Percentiles rank a stretch among this genome's conserved stretches.
phyloP scores from a whole-genome alignment of 148 eudicot species.

The Camellia granthamiana region DNA sequence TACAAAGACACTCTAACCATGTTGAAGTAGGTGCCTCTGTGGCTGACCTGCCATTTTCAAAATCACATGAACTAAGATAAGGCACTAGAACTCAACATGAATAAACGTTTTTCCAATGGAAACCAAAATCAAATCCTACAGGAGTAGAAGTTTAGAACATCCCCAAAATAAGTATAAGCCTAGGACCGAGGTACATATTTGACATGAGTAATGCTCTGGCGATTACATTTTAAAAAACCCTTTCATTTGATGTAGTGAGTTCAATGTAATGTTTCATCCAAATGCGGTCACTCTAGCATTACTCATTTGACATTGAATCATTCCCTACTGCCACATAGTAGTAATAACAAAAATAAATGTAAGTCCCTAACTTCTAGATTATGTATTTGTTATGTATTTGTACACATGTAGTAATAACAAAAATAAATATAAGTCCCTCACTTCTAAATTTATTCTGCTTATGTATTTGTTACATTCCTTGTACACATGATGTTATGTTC shows the following conservation, averaged over 20 bases:
- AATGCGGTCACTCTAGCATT: no score
- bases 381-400: background rate
- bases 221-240: no score
- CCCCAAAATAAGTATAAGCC: background rate
- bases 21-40: constrained; percentile 91
- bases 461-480: no score
- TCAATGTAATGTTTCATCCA: no score
- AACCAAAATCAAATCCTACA: background rate
- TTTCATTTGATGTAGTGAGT: no score
- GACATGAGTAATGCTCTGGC: background rate
- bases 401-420: no score
- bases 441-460: no score
- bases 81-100: background rate
- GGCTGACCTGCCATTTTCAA: constrained; percentile 73
- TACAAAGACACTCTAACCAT: constrained; percentile 99
- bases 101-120: background rate
- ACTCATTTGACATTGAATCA: background rate
- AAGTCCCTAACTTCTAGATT: background rate
- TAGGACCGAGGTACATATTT: background rate
- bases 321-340: background rate
- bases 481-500: no score
- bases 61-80: background rate
- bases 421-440: no score
- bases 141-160: background rate
- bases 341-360: background rate